These are phyloP conservation scores for Vigna mungo DNA, from an alignment of 306 rosid species.

Conservation along the genomic window DNA sequence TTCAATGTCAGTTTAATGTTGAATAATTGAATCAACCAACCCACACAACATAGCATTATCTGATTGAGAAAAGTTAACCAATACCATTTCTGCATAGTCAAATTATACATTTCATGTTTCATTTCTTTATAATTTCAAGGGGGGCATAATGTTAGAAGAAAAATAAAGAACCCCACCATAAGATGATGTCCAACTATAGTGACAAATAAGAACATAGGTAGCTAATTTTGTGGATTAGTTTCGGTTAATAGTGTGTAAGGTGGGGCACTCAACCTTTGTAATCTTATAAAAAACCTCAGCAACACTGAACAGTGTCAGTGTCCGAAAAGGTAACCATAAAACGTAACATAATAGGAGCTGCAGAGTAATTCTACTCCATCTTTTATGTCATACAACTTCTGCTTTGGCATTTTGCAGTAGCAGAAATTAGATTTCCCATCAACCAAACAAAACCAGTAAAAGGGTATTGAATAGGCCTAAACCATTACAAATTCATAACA, in stretches of 20 bases:
- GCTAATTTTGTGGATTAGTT: conserved; percentile 27
- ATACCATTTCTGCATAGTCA: conserved; percentile 15
- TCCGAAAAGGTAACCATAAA: conserved; percentile 39
- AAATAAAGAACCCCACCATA: conserved; percentile 11
- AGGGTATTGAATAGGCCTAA: not conserved
- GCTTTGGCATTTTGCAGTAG: conserved; percentile 46
- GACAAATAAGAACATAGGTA: conserved; percentile 35
- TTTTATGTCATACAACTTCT: conserved; percentile 37
- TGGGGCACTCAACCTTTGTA: conserved; percentile 26
- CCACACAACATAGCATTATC: conserved; percentile 31
- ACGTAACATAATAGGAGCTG: conserved; percentile 43
- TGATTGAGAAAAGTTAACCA: conserved; percentile 31
- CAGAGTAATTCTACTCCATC: conserved; percentile 40
- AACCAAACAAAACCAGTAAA: not conserved
- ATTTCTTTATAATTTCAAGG: not conserved
- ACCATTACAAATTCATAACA: conserved; percentile 22
- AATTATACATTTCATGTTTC: not conserved
- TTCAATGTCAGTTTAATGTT: conserved; percentile 38
- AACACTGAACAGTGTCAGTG: conserved; percentile 29
- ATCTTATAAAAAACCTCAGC: conserved; percentile 35
- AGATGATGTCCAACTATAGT: conserved; percentile 7
- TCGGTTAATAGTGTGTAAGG: not conserved
- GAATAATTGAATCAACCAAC: conserved; percentile 42
- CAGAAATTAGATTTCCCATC: conserved; percentile 41
- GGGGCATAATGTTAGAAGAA: conserved; percentile 11